These are phyloP conservation scores for Aphanomyces euteiches DNA, from an alignment of 352 stramenopile species.

Conservation along the genomic window DNA sequence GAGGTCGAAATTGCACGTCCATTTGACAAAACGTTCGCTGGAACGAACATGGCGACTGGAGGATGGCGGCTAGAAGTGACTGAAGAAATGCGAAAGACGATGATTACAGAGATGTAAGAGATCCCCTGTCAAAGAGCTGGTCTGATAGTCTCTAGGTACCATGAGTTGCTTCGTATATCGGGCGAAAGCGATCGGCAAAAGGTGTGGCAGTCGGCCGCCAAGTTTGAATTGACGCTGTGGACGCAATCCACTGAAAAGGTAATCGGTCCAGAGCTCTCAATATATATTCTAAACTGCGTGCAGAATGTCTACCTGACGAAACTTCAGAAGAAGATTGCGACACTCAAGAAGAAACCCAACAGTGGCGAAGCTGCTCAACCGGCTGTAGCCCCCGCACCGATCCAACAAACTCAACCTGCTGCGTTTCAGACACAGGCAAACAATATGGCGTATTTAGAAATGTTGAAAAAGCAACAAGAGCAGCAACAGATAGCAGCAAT, in stretches of 20 bases:
- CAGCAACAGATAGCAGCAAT: constrained; percentile 36
- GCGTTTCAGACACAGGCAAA: constrained; percentile 32
- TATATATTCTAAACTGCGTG: not conserved
- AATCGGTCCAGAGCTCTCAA: not conserved
- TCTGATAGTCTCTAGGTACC: constrained; percentile 48
- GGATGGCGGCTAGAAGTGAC: constrained; percentile 76
- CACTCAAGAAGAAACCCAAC: constrained; percentile 61
- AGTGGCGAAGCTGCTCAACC: constrained; percentile 19
- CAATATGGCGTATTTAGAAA: constrained; percentile 40
- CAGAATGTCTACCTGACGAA: constrained; percentile 77
- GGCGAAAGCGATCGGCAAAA: constrained; percentile 80
- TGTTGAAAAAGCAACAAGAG: constrained; percentile 58
- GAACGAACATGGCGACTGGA: constrained; percentile 23
- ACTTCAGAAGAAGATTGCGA: constrained; percentile 81
- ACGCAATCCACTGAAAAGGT: constrained; percentile 36
- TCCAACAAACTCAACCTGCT: constrained; percentile 22
- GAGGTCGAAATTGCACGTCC: too few species aligned
- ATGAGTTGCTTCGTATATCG: constrained; percentile 77
- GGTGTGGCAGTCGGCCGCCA: constrained; percentile 77
- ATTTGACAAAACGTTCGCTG: not conserved
- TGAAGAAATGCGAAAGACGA: constrained; percentile 79
- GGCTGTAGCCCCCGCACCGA: not conserved
- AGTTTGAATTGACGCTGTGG: constrained; percentile 85
- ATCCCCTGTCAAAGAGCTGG: not conserved
- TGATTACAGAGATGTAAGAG: constrained; percentile 84